Conservation (phyloP, 805 yeast genomes). For the Yueomyces sp. region DNA sequence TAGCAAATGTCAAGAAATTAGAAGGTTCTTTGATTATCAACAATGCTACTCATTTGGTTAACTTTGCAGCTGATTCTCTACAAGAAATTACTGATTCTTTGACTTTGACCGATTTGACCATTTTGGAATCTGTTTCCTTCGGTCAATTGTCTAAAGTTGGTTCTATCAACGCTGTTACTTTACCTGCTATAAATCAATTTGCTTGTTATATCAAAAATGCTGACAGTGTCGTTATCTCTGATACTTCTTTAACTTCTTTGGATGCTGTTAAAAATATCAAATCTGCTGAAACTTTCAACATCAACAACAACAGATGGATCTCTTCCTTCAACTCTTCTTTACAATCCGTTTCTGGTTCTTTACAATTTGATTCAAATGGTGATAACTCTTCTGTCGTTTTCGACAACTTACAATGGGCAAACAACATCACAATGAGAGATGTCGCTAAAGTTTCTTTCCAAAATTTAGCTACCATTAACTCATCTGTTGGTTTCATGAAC, state of each 20-base stretch:
- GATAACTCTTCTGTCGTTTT: conserved; percentile 56
- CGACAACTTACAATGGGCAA: conserved; percentile 67
- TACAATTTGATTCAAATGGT: conserved; percentile 80
- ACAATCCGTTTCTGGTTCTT: conserved; percentile 55
- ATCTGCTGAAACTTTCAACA: conserved; percentile 45
- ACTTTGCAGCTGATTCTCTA: conserved; percentile 70
- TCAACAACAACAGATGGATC: conserved; percentile 84
- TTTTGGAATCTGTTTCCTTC: conserved; percentile 53
- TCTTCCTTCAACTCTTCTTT: conserved; percentile 59
- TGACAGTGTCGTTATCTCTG: conserved; percentile 54
- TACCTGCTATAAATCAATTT: conserved; percentile 67
- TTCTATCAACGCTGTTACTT: conserved; percentile 62
- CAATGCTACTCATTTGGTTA: conserved; percentile 49
- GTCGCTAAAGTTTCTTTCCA: conserved; percentile 61
- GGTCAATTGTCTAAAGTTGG: conserved; percentile 77
- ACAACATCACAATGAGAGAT: conserved; percentile 76
- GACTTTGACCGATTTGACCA: conserved; percentile 47
- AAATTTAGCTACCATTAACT: conserved; percentile 58
- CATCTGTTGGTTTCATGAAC: conserved; percentile 69
- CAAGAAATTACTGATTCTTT: conserved; percentile 63
- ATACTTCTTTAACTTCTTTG: conserved; percentile 56
- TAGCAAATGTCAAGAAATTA: conserved; percentile 65
- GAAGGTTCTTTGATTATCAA: conserved; percentile 60
- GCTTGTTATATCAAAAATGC: conserved; percentile 67
- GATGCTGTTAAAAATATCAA: conserved; percentile 43